phyloP scores from a whole-genome alignment of 352 stramenopile species.

The Globisporangium camurandrum region DNA sequence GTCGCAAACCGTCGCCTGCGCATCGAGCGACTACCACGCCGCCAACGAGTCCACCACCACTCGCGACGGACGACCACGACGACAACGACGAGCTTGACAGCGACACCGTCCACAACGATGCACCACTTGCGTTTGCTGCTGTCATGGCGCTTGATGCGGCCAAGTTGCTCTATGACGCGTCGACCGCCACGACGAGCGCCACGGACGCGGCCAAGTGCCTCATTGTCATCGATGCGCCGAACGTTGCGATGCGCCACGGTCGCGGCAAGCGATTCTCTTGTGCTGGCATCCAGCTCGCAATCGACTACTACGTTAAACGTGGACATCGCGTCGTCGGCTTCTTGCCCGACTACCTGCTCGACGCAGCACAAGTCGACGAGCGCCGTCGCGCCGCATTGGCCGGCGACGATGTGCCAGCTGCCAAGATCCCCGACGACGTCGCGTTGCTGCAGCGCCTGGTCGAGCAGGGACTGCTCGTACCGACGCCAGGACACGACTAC shows the following conservation, averaged over 20 bases:
- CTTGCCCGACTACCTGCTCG: conserved; percentile 75
- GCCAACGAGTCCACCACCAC: background rate
- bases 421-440: conserved; percentile 70
- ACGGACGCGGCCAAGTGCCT: conserved; percentile 25
- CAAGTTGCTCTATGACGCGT: conserved; percentile 18
- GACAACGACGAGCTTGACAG: background rate
- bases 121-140: conserved; percentile 22
- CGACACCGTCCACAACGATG: conserved; percentile 4
- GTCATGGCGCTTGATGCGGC: conserved; percentile 40
- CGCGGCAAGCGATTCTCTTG: conserved; percentile 72
- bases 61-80: background rate
- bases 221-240: conserved; percentile 63
- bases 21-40: background rate
- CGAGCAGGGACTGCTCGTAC: conserved; percentile 62
- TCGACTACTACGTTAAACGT: conserved; percentile 59
- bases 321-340: conserved; percentile 79
- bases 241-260: conserved; percentile 79
- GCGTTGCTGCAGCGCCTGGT: conserved; percentile 59
- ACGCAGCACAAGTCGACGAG: conserved; percentile 36
- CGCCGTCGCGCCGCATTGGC: conserved; percentile 17
- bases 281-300: conserved; percentile 56
- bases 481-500: conserved; percentile 82
- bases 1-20: too few species aligned
- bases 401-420: conserved; percentile 24
- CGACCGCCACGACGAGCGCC: conserved; percentile 6